Evolutionary conservation across 2,329 filamentous ascomycete species (phyloP).

Genomic region (Geosmithia flava): DNA sequence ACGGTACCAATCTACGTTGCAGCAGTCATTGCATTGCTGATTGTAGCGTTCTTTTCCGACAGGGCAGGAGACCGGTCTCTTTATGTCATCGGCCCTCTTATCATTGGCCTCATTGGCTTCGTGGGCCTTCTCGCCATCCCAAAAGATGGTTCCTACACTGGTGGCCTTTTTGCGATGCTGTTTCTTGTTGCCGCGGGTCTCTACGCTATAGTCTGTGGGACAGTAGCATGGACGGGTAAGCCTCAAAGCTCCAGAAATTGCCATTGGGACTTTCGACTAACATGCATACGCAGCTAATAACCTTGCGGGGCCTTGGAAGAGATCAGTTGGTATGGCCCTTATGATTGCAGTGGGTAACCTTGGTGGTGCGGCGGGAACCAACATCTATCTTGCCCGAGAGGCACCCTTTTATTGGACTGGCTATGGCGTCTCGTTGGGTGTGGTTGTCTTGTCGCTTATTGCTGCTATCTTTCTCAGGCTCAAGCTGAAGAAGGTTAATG

Average conservation of each 20-base stretch:
- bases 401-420: conserved; percentile 4
- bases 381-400: conserved; percentile 3
- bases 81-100: conserved; percentile 4
- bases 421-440: conserved; percentile 3
- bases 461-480: not conserved
- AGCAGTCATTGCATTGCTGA: conserved; percentile 1
- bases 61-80: conserved; percentile 1
- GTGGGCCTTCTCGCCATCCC: conserved; percentile 5
- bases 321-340: conserved; percentile 5
- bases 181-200: conserved; percentile 10
- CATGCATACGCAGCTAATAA: conserved; percentile 4
- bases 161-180: conserved; percentile 13
- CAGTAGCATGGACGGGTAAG: conserved; percentile 5
- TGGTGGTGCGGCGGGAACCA: conserved; percentile 4
- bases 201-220: conserved; percentile 14
- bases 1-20: conserved; percentile 2
- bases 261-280: too few relatives aligned
- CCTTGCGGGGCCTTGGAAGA: conserved; percentile 5
- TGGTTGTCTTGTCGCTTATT: conserved; percentile 1
- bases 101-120: conserved; percentile 4
- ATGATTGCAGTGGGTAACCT: conserved; percentile 5
- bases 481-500: conserved; percentile 7
- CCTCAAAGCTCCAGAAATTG: too few relatives aligned
- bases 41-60: conserved; percentile 5
- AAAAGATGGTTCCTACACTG: conserved; percentile 7